phyloP scores from a whole-genome alignment of 768 basidiomycete species.

The Serendipita sp. region DNA sequence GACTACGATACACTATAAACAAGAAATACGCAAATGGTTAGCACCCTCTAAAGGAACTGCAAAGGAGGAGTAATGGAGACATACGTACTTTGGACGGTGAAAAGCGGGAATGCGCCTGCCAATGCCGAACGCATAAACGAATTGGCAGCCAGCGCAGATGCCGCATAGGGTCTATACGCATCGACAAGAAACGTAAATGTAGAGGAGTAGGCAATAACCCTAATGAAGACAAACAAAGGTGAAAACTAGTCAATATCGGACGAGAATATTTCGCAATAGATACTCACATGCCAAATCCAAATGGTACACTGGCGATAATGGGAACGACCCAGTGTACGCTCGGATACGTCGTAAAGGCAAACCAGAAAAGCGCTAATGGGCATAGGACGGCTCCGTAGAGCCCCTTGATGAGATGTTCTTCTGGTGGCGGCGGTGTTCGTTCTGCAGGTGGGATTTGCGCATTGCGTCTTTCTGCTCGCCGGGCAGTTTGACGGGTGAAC shows the following conservation, averaged over 20 bases:
- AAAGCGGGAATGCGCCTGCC: conserved; percentile 37
- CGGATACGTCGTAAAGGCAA: conserved; percentile 38
- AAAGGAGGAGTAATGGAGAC: not conserved
- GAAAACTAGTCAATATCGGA: conserved; percentile 14
- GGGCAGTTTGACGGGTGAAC: not conserved
- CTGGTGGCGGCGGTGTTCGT: conserved; percentile 37
- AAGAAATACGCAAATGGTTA: no score
- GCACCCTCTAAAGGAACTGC: no score
- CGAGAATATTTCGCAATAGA: no score
- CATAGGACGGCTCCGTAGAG: conserved; percentile 51
- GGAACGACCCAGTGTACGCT: conserved; percentile 34
- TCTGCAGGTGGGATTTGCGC: conserved; percentile 8
- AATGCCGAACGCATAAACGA: conserved; percentile 32
- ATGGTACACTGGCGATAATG: conserved; percentile 29
- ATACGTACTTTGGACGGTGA: conserved; percentile 20
- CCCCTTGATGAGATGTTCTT: conserved; percentile 49
- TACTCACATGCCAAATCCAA: conserved; percentile 33
- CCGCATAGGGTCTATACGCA: conserved; percentile 35
- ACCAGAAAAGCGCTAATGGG: conserved; percentile 41
- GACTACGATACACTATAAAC: not conserved
- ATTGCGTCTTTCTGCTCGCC: not conserved
- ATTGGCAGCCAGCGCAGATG: conserved; percentile 57
- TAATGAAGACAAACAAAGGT: not conserved
- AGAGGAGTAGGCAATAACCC: conserved; percentile 37
- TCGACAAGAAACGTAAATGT: conserved; percentile 47